Evolutionary conservation across 1,284 basidiomycete genomes (phyloP), one percentile per base, ranked within the genome.

Genomic region (Fomitopsis schrenkii): DNA sequence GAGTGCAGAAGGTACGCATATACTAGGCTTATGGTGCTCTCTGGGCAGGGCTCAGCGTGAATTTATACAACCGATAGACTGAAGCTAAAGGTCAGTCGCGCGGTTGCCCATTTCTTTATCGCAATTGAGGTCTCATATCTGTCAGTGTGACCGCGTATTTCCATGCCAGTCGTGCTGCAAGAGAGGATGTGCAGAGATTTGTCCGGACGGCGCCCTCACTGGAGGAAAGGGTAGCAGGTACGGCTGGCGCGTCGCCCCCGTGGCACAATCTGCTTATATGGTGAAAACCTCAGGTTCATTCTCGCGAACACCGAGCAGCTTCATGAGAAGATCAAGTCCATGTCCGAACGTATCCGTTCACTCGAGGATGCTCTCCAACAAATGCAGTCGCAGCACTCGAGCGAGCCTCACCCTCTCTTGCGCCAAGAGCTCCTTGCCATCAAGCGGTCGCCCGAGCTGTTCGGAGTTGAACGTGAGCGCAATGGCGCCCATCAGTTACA

Each of bases 261-360:
- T 36, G 60, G 54, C 55, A 40, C 38, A 28, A 19, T 30, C 10
- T 40, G 33, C 12, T 46, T 30, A n/a, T 62, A 33, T 58, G 38
- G 38, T 36, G 33, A 28, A 42, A 8, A 14, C n/a, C n/a, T 36
- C 59, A 85, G 86, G 38, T 88, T 88, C 65, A 86, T 90, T 44
- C 79, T 90, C 45, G 87, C 88, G 3, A 88, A 86, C 41, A 91
- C 88, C 8, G 88, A 88, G 67, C 86, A 90, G 61, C 80, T 91
- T 3, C 87, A 90, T 73, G 79, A 80, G 41, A 83, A 84, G 60
- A 87, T 90, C 63, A 73, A 83, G 35, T 75, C 76, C 56, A 83
- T 90, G 76, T 80, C 82, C 66, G 77, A 81, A 10, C 82, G 88
- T 14, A 85, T 91, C 61, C 80, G 83, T 53, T 78, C 83, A 64